Percentiles rank a stretch among this genome's conserved stretches.
These are phyloP conservation scores for Mortierella sp. DNA, from an alignment of 371 early-diverging fungal species.

Conservation along the genomic window DNA sequence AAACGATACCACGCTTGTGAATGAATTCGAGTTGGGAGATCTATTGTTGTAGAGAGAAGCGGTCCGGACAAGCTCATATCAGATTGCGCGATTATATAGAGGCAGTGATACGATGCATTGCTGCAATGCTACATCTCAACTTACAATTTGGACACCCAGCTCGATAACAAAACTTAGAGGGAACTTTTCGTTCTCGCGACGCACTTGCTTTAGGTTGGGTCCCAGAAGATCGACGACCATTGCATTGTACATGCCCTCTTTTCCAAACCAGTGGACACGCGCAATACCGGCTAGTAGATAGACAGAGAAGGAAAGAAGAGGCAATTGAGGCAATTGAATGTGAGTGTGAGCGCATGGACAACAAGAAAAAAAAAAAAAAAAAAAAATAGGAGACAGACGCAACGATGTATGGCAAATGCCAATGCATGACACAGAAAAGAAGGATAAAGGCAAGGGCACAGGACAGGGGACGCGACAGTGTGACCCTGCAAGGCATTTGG, in stretches of 20 bases:
- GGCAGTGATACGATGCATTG: not conserved
- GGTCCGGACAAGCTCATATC: not conserved
- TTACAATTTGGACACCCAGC: conserved; percentile 71
- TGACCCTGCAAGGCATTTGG: conserved; percentile 4
- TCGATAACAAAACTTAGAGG: conserved; percentile 66
- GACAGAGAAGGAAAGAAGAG: not conserved
- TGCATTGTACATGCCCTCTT: conserved; percentile 89
- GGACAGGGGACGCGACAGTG: not conserved
- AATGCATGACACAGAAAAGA: conserved; percentile 2
- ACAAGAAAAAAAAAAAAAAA: not conserved
- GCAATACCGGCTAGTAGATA: conserved; percentile 80
- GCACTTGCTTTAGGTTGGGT: conserved; percentile 92
- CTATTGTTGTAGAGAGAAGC: conserved; percentile 48
- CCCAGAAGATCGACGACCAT: conserved; percentile 98
- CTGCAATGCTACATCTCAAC: not conserved
- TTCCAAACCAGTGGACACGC: conserved; percentile 90
- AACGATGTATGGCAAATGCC: not conserved
- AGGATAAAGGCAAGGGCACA: conserved; percentile 7
- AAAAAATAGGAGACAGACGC: conserved; percentile 3
- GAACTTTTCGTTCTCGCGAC: conserved; percentile 61
- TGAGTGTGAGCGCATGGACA: not conserved
- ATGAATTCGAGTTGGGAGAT: conserved; percentile 89
- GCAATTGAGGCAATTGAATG: not conserved
- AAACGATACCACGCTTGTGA: conserved; percentile 92
- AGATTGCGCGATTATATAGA: not conserved